Evolutionary conservation across 2,329 filamentous ascomycete genomes (phyloP), one percentile per base, ranked within the genome.

Genomic region (Didymosphaeria variabile): DNA sequence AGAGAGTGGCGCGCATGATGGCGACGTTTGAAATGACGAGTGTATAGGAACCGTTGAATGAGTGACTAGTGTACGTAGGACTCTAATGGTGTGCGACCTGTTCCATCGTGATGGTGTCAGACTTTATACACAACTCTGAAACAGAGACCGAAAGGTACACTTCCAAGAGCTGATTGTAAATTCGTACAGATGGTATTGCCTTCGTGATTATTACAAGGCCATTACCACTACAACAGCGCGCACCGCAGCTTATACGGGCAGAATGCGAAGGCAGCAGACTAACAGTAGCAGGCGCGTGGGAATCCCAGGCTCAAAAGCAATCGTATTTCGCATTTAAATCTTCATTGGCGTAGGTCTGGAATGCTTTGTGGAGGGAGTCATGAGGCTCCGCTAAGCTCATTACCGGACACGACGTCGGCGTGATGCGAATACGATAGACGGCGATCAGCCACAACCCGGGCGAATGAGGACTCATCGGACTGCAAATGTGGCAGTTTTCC

Each of bases 291-390:
- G 29, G 21, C 38, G 21, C 23, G 12, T 32, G 34, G 21, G 6
- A 51, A 13, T 34, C 19, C 23, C 21, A 8, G 19, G 47, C 32
- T 23, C 23, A 40, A 40, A 26, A 36, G 19, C 38, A 32, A 19
- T 60, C 65, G 63, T 67, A 65, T 49, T 58, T 66, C 65, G 65
- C 63, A 67, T 65, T 65, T 34, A 42, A 36, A 36, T 29, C 62
- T 62, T 26, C 34, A 42, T 58, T 59, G 29, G 21, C 38, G 15
- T 15, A 46, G 51, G 23, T 29, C 46, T 58, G 44, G 23, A 40
- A 38, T 3, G 26, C 5, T 12, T 26, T 13, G 26, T 51, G 49
- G 49, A 49, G 7, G 57, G n/a, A 40, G 38, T 54, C 32, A 17
- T 44, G 51, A 34, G 19, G 17, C 21, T 23, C 26, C 38, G 17